These are phyloP conservation scores for Arachis stenosperma DNA, from an alignment of 306 rosid genomes.

Conservation along the genomic window DNA sequence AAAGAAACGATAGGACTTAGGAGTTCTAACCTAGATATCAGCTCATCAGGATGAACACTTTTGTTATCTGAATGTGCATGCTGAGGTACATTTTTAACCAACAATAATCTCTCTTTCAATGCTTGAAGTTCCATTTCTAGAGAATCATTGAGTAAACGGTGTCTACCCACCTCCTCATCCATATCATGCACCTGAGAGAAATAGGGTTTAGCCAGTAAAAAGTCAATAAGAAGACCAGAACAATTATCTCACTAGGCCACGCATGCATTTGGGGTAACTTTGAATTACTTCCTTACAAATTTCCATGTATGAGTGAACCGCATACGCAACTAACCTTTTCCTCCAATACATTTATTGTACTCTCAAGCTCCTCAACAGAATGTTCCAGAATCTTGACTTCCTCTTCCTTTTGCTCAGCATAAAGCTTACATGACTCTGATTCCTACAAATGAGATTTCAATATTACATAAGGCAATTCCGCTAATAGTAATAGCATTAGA, in stretches of 20 bases:
- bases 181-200: constrained; percentile 69
- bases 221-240: constrained; percentile 2
- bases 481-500: constrained; percentile 28
- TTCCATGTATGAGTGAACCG: not conserved
- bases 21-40: constrained; percentile 59
- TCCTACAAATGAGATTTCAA: constrained; percentile 56
- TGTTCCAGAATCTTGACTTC: constrained; percentile 89
- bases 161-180: constrained; percentile 84
- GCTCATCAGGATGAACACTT: constrained; percentile 51
- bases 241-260: constrained; percentile 21
- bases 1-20: constrained; percentile 39
- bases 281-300: constrained; percentile 9
- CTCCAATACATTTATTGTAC: constrained; percentile 90
- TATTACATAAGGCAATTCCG: constrained; percentile 33
- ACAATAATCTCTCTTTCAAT: constrained; percentile 66
- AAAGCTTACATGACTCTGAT: constrained; percentile 78
- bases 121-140: constrained; percentile 75
- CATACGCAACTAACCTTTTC: constrained; percentile 65
- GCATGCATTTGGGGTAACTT: constrained; percentile 15
- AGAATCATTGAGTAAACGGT: constrained; percentile 73
- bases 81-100: constrained; percentile 59
- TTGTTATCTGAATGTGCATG: constrained; percentile 53
- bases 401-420: constrained; percentile 92
- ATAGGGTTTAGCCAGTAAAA: constrained; percentile 28
- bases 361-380: constrained; percentile 95